Conservation (phyloP, 768 basidiomycete genomes). For the Trametopsis cervina region DNA sequence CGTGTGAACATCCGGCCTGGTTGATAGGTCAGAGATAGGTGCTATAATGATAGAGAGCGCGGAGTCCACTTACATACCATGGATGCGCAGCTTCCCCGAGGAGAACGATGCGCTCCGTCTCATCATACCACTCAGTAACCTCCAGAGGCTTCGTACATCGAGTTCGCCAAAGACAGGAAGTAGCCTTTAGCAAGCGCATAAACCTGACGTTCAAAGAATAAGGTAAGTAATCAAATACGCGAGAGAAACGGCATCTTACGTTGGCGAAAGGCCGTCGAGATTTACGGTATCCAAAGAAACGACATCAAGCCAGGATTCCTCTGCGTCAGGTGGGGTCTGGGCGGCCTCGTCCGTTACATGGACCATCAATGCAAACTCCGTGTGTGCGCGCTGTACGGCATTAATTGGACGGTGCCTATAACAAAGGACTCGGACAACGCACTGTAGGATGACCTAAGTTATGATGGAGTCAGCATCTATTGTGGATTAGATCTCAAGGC, state of each 20-base stretch:
- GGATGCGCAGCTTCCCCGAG: slow-evolving; percentile 29
- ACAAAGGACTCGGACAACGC: too few species aligned
- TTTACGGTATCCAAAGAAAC: slow-evolving; percentile 28
- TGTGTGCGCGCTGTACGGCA: slow-evolving; percentile 30
- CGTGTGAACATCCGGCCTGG: slow-evolving; percentile 3
- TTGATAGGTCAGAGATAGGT: slow-evolving; percentile 9
- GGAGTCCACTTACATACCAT: slow-evolving; percentile 16
- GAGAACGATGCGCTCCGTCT: slow-evolving; percentile 17
- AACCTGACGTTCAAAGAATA: neutral
- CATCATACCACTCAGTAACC: slow-evolving; percentile 24
- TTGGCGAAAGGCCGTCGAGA: slow-evolving; percentile 29
- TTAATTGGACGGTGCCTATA: too few species aligned
- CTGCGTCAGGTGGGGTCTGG: slow-evolving; percentile 22
- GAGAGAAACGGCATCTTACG: slow-evolving; percentile 21
- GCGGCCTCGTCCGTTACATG: slow-evolving; percentile 31
- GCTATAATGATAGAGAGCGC: neutral
- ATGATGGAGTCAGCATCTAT: neutral
- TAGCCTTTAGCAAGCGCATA: neutral
- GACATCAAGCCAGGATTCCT: slow-evolving; percentile 26
- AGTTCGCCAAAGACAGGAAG: neutral
- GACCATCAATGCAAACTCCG: slow-evolving; percentile 27
- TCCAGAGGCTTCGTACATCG: neutral
- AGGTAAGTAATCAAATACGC: neutral
- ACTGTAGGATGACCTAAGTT: slow-evolving; percentile 20
- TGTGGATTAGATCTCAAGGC: neutral